These are phyloP conservation scores for Kwoniella europaea DNA, from an alignment of 768 basidiomycete species.

Conservation along the genomic window DNA sequence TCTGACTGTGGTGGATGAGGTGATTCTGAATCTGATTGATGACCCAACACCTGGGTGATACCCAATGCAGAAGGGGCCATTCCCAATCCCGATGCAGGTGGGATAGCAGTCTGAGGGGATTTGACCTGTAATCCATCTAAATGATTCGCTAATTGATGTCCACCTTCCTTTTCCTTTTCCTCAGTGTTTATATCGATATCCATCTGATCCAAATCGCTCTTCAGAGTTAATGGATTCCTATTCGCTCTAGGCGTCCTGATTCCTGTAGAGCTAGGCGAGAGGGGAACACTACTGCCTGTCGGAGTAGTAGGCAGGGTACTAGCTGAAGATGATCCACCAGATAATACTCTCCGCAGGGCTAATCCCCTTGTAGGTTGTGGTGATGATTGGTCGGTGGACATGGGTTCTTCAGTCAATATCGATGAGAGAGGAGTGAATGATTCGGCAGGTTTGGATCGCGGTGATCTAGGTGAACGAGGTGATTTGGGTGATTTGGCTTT, in stretches of 20 bases:
- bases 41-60: constrained; percentile 6
- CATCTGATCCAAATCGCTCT: background rate
- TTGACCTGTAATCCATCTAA: constrained; percentile 33
- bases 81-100: background rate
- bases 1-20: background rate
- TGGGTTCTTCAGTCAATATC: constrained; percentile 20
- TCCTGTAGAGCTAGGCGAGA: constrained; percentile 39
- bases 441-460: constrained; percentile 14
- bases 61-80: background rate
- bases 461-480: constrained; percentile 20
- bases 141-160: constrained; percentile 27
- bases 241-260: constrained; percentile 37
- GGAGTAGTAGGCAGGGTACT: constrained; percentile 24
- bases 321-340: constrained; percentile 15
- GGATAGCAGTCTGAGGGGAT: constrained; percentile 17
- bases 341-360: constrained; percentile 18
- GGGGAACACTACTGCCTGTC: constrained; percentile 7
- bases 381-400: constrained; percentile 7
- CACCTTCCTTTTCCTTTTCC: constrained; percentile 15
- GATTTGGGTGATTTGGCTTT: constrained; percentile 16
- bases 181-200: background rate
- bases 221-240: constrained; percentile 15
- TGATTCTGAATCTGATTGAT: background rate
- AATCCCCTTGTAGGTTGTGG: background rate
- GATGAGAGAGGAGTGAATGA: constrained; percentile 21